Base-by-base conservation (phyloP, 2,329 filamentous ascomycete genomes). In the Onygenales sp. region DNA sequence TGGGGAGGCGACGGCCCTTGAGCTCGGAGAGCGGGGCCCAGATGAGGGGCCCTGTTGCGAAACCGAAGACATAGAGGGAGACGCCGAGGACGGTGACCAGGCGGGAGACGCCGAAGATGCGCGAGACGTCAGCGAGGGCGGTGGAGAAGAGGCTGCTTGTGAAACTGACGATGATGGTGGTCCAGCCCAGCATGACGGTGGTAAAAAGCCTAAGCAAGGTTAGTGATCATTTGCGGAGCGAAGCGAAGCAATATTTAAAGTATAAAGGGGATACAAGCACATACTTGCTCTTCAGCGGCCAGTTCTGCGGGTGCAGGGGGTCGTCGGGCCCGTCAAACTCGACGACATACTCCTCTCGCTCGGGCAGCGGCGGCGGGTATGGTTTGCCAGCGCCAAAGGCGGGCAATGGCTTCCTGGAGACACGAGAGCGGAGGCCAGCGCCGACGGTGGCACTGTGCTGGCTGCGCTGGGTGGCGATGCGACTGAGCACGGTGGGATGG, bases 271-370 rank as follows among this genome's bases (percentile, higher is more conserved):
- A 17, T 17, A 17, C 34, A 32, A 36, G 13, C 3, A 75, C 78
- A 63, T 68, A 82, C 82, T 95, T 95, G 74, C 87, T 91, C 65
- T 74, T 80, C 52, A 87, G 64, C 0, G 86, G 78, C 90, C 90
- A 95, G 67, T 95, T 95, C 71, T 92, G 87, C 1, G 88, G 86
- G 68, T 95, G 89, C 56, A 91, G 65, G 2, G 89, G 89, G 63
- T 95, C 90, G 58, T 90, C 78, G 1, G 83, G 85, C 0, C 89
- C 90, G 60, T 91, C 85, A 64, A 95, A 95, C 68, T 89, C 80
- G 10, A 82, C 79, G 1, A 82, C 79, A 63, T 83, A 83, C 54
- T 81, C 77, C 61, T 82, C 79, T 56, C 72, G 70, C n/a, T 74
- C 75, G 6, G 79, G 79, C 13, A 83, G 63, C 0, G 67, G 69